phyloP scores from a whole-genome alignment of 176 grass and related monocot species.

The Bonia amplexicaulis region DNA sequence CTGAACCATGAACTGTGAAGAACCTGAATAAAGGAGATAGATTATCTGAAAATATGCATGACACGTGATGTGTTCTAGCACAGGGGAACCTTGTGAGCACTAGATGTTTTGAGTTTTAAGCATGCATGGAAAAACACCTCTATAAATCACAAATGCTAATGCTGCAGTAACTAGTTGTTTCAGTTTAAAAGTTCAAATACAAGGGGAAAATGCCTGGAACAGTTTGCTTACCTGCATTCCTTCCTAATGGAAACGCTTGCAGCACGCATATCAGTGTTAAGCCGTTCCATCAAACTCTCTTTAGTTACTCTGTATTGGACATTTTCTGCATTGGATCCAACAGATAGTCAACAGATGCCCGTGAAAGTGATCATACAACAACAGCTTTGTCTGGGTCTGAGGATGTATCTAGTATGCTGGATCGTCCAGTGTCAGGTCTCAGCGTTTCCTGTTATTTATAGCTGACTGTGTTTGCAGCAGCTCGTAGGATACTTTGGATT shows the following conservation, averaged over 20 bases:
- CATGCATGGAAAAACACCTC: background rate
- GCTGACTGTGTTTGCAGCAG: too few relatives aligned
- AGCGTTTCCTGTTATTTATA: too few relatives aligned
- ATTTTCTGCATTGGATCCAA: conserved; percentile 21
- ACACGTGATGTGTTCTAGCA: background rate
- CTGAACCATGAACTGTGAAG: conserved; percentile 54
- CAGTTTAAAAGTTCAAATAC: background rate
- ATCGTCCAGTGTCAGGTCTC: too few relatives aligned
- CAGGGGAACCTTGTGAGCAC: background rate
- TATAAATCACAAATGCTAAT: background rate
- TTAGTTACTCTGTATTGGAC: conserved; percentile 36
- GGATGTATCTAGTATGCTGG: too few relatives aligned
- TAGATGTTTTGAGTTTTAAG: background rate
- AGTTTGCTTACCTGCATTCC: conserved; percentile 36
- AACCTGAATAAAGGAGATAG: conserved; percentile 15
- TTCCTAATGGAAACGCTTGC: conserved; percentile 42
- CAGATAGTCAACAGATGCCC: background rate
- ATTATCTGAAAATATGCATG: background rate
- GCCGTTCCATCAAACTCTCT: conserved; percentile 56
- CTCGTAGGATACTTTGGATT: too few relatives aligned
- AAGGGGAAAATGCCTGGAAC: background rate
- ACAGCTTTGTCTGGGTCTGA: background rate
- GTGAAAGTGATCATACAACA: background rate
- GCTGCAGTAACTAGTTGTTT: background rate
- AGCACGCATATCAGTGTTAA: conserved; percentile 46